Evolutionary conservation across 495 filamentous ascomycete genomes (phyloP), one percentile per base, ranked within the genome.

Genomic region (Sporormia fimetaria): DNA sequence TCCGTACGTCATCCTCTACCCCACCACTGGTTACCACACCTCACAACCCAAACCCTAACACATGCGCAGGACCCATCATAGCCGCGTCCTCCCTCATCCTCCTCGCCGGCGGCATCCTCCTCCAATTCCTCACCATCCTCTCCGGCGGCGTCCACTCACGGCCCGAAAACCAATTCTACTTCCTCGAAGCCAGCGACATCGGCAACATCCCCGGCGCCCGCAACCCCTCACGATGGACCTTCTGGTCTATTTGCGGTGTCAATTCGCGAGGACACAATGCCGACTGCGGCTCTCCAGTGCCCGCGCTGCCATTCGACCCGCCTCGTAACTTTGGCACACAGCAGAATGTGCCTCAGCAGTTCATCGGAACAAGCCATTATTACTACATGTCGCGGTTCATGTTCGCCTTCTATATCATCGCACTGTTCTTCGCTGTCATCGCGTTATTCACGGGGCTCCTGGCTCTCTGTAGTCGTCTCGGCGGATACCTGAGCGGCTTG

Each of bases 101-200:
- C 51, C 78, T 82, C 60, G 76, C 75, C 40, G 75, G 72, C 43
- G 75, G 83, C 20, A 62, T 83, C 39, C 64, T 92, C 28, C 62
- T 94, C 49, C 78, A 87, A 40, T 81, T 86, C 63, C 76, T 94
- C 59, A 71, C 84, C 37, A 65, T 94, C 33, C 70, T 94, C 18
- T 82, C 74, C 17, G 86, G 83, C 33, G 62, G 70, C 4, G 67
- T 65, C 21, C 63, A 69, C 44, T 58, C 57, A 8, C 69, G 60
- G 9, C 87, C 87, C 4, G 65, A 85, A 12, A 73, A 79, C 49
- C 51, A 78, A 28, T 81, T 84, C 51, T 94, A 79, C 65, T 92
- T 93, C 69, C 74, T 94, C 21, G 70, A 80, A 55, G 80, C 78
- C 50, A 68, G 75, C 57, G 88, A 83, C 10, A 61, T 65, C 31